Percentiles rank a stretch among this genome's conserved stretches.
phyloP scores from a whole-genome alignment of 2,329 filamentous ascomycete species.

The Neurospora crassa region DNA sequence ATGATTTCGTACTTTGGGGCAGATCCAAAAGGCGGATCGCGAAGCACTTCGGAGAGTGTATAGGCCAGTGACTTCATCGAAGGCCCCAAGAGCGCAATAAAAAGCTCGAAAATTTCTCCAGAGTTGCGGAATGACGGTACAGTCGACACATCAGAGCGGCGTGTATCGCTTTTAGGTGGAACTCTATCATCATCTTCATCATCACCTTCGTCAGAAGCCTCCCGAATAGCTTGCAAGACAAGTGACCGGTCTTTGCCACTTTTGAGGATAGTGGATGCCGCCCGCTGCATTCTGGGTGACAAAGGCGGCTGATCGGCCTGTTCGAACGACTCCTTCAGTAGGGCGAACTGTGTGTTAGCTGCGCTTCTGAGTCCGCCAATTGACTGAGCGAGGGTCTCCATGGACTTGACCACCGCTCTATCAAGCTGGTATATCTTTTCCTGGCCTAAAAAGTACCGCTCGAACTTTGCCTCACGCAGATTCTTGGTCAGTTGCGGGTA shows the following conservation, averaged over 20 bases:
- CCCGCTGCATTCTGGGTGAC: constrained; percentile 22
- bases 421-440: constrained; percentile 74
- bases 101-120: constrained; percentile 82
- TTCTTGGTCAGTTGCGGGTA: constrained; percentile 66
- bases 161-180: constrained; percentile 4
- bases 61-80: constrained; percentile 95
- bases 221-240: constrained; percentile 51
- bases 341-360: constrained; percentile 76
- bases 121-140: constrained; percentile 45
- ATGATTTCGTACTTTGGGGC: constrained; percentile 58
- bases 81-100: constrained; percentile 80
- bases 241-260: constrained; percentile 34
- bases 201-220: constrained; percentile 48
- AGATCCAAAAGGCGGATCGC: constrained; percentile 72
- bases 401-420: constrained; percentile 68
- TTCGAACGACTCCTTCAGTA: constrained; percentile 56
- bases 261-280: constrained; percentile 26
- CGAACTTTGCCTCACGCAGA: constrained; percentile 76
- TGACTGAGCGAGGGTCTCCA: constrained; percentile 78
- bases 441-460: constrained; percentile 73
- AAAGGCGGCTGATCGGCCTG: constrained; percentile 21
- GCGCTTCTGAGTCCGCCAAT: constrained; percentile 86
- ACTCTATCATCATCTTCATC: constrained; percentile 34
- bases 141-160: constrained; percentile 13
- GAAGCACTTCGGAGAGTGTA: constrained; percentile 79